These are phyloP conservation scores for Pythium rhizo-oryzae DNA, from an alignment of 352 stramenopile species.

Conservation along the genomic window DNA sequence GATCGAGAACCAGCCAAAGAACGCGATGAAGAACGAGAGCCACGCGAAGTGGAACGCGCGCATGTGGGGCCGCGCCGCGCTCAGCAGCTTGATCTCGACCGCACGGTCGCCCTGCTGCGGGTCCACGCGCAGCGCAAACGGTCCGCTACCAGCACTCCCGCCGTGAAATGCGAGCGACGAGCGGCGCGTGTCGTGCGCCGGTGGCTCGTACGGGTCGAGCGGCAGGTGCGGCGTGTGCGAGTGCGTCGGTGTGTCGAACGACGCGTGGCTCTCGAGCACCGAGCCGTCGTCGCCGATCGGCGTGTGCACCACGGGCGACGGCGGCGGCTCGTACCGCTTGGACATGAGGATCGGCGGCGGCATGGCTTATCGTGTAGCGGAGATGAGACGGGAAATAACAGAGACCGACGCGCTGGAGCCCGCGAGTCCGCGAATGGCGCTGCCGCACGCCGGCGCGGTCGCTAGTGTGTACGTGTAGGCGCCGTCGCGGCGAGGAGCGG, in stretches of 20 bases:
- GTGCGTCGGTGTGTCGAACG: constrained; percentile 14
- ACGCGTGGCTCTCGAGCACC: constrained; percentile 11
- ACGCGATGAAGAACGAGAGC: constrained; percentile 95
- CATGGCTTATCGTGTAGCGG: not conserved
- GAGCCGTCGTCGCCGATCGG: constrained; percentile 21
- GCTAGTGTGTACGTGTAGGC: no score
- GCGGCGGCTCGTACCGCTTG: not conserved
- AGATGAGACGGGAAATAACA: no score
- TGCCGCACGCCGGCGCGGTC: no score
- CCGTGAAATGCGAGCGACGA: constrained; percentile 14
- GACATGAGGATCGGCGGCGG: not conserved
- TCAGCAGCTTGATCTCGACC: constrained; percentile 71
- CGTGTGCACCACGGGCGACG: constrained; percentile 25
- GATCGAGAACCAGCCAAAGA: constrained; percentile 96
- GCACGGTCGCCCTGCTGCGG: constrained; percentile 34
- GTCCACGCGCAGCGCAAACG: constrained; percentile 23
- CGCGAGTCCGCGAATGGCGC: not conserved
- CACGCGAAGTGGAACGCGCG: constrained; percentile 93
- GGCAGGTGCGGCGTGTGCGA: not conserved
- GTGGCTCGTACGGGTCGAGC: not conserved
- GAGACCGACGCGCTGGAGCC: no score
- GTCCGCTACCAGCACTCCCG: not conserved
- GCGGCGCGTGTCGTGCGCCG: not conserved
- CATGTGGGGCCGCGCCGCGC: constrained; percentile 88
- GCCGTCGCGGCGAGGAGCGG: not conserved